Conservation (phyloP, 169 alveolate genomes). For the Miamiensis avidus region DNA sequence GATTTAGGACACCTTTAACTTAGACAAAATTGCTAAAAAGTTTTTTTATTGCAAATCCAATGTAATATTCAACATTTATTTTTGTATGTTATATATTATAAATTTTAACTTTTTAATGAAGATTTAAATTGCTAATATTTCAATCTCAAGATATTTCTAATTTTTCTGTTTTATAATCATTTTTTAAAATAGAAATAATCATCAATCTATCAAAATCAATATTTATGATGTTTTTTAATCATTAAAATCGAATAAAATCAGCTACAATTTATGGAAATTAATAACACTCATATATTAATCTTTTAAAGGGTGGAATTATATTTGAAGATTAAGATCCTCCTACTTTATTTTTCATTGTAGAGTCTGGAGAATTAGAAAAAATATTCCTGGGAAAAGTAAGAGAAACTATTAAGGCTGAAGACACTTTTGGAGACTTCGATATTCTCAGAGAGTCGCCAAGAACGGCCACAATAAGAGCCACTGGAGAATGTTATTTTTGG, state of each 20-base stretch:
- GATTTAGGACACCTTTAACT: not conserved
- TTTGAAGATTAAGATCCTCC: not conserved
- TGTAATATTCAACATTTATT: too few species aligned
- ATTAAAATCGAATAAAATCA: not conserved
- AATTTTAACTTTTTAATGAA: too few species aligned
- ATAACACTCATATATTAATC: not conserved
- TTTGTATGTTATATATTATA: too few species aligned
- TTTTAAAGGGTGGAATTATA: not conserved
- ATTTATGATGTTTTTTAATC: too few species aligned
- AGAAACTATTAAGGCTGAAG: not conserved
- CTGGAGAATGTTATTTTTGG: slow-evolving; percentile 41
- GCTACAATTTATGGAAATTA: not conserved
- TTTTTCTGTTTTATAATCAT: too few species aligned
- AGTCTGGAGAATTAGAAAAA: not conserved
- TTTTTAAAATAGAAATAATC: too few species aligned
- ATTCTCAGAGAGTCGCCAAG: not conserved
- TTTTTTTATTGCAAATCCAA: not conserved
- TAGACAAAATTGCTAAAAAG: not conserved
- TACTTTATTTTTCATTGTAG: not conserved
- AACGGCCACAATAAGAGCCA: not conserved
- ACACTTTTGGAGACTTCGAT: not conserved
- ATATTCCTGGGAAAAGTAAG: not conserved
- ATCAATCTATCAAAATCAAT: too few species aligned
- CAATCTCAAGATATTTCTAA: too few species aligned
- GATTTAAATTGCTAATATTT: too few species aligned